Evolutionary conservation across 306 rosid genomes (phyloP).

Genomic region (Benincasa hispida): DNA sequence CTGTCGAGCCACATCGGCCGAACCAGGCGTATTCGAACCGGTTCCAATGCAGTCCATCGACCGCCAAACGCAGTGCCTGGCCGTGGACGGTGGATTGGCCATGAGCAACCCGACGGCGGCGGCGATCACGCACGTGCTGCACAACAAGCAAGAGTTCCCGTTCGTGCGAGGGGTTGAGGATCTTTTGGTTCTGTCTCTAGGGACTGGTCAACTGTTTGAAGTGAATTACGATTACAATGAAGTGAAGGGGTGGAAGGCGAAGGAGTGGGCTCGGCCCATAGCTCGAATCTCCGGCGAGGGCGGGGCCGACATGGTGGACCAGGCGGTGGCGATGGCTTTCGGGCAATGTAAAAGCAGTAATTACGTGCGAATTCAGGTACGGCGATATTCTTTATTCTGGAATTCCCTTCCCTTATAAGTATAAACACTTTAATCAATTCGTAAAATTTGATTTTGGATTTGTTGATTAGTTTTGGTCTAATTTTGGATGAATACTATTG

Average conservation of each 20-base stretch:
- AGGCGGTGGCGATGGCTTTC: slow-evolving; percentile 92
- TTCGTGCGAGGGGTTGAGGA: slow-evolving; percentile 99
- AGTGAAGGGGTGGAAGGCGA: slow-evolving; percentile 70
- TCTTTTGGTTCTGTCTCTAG: slow-evolving; percentile 71
- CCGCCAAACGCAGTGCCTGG: slow-evolving; percentile 53
- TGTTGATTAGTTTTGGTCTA: background rate
- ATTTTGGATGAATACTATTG: background rate
- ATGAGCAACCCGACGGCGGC: slow-evolving; percentile 92
- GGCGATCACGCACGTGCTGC: slow-evolving; percentile 98
- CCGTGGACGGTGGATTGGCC: slow-evolving; percentile 79
- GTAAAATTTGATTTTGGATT: background rate
- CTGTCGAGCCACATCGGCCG: slow-evolving; percentile 89
- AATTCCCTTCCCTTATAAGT: background rate
- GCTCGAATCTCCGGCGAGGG: slow-evolving; percentile 76
- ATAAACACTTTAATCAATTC: background rate
- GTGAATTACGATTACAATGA: slow-evolving; percentile 49
- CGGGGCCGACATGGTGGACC: slow-evolving; percentile 83
- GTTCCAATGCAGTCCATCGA: slow-evolving; percentile 74
- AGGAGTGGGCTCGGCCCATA: slow-evolving; percentile 92
- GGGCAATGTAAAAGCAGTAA: slow-evolving; percentile 59
- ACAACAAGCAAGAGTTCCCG: slow-evolving; percentile 95
- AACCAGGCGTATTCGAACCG: slow-evolving; percentile 71
- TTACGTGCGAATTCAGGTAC: slow-evolving; percentile 94
- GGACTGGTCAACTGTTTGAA: slow-evolving; percentile 75
- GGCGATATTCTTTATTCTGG: background rate